Percentiles rank a stretch among this genome's conserved stretches.
Conservation (phyloP, 1,284 basidiomycete genomes). For the Anthracocystis walkeri region DNA sequence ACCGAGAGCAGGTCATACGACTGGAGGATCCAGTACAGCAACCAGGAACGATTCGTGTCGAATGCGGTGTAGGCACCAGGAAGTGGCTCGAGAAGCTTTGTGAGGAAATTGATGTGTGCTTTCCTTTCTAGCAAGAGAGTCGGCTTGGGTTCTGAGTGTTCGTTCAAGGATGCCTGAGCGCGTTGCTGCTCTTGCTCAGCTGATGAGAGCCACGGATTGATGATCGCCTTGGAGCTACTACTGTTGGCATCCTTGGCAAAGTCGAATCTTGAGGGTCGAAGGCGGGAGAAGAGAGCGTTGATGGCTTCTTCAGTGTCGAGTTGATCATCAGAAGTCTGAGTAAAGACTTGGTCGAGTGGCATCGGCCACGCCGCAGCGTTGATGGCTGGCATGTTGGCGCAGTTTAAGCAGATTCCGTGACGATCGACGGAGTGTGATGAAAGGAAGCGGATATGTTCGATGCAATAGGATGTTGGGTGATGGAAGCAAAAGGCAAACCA, state of each 20-base stretch:
- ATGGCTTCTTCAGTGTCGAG: constrained; percentile 58
- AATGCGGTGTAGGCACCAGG: constrained; percentile 63
- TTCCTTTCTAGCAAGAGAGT: constrained; percentile 53
- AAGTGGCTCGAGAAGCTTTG: constrained; percentile 60
- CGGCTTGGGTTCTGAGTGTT: constrained; percentile 18
- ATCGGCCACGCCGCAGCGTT: constrained; percentile 46
- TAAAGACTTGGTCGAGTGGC: constrained; percentile 55
- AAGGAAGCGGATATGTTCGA: neutral
- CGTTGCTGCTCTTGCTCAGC: constrained; percentile 31
- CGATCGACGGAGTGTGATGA: neutral
- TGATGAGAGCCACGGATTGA: constrained; percentile 48
- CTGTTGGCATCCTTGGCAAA: constrained; percentile 24
- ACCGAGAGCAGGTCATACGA: constrained; percentile 60
- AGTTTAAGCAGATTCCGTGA: neutral
- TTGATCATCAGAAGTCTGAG: constrained; percentile 63
- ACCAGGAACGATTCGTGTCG: constrained; percentile 67
- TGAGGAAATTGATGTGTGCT: constrained; percentile 61
- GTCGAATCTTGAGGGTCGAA: constrained; percentile 26
- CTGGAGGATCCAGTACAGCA: constrained; percentile 67
- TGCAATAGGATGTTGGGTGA: neutral
- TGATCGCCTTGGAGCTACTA: constrained; percentile 5
- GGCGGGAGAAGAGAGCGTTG: constrained; percentile 46
- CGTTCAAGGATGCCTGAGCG: constrained; percentile 7
- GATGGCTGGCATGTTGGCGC: constrained; percentile 36
- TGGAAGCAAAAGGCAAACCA: neutral